Base-by-base conservation (phyloP, 495 filamentous ascomycete species). In the Aspergillus wentii region DNA sequence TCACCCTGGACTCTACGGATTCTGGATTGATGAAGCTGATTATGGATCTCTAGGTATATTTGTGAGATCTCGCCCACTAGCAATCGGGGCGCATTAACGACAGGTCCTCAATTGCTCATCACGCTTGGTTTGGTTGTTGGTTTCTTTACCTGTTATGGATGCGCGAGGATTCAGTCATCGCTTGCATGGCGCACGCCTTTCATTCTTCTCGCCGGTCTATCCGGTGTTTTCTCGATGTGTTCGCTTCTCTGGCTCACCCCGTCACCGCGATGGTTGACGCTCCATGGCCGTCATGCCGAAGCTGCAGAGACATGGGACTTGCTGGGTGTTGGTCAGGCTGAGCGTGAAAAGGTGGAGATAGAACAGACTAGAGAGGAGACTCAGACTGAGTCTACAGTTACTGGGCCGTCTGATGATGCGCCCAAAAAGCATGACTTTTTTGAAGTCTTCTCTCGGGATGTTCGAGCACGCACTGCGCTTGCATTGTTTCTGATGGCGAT, bases 101-200 rank as follows among this genome's bases (percentile, higher is more conserved):
- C 75, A 1, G 57, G 71, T 3, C 72, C 73, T n/a, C 78, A 82
- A 43, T 44, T 80, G 15, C 43, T 77, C 25, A 73, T 68, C 13
- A 71, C 70, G 0, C 25, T 71, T 1, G 79, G 76, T 1, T 49
- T 81, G 3, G 62, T 67, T 6, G 25, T 63, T 0, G 79, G 80
- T 0, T 84, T 74, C 44, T 83, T 84, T 41, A 71, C 64, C n/a
- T 80, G 76, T 43, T 83, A 83, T 43, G 80, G 75, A 16, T 69
- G 71, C 15, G 56, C 68, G 3, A 52, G 61, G 8, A 55, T 80
- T 13, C 15, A 56, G 1, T 74, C 71, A 1, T 76, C 75, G 3
- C 51, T 77, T 13, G 68, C 75, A 4, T 82, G 80, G 80, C 63
- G 80, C 4, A 40, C 69, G 0, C 78, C 78, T 0, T 78, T 72